These are phyloP conservation scores for Xylariaceae sp. DNA, from an alignment of 2,329 filamentous ascomycete genomes.

Conservation along the genomic window DNA sequence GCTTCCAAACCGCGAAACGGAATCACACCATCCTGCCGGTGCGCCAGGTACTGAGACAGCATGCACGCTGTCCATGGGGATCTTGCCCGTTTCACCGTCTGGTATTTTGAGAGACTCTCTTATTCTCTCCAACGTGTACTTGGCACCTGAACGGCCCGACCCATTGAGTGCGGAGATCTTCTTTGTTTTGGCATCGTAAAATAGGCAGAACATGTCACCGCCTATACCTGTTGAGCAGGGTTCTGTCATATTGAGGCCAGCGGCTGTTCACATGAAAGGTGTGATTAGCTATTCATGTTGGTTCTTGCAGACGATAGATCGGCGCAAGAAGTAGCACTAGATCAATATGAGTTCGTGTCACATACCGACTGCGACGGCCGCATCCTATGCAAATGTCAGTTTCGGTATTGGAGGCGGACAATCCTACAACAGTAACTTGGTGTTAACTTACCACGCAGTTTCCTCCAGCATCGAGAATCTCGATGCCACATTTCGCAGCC, in stretches of 20 bases:
- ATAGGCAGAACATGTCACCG: constrained; percentile 95
- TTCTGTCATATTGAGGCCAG: constrained; percentile 89
- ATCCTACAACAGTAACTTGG: too few relatives aligned
- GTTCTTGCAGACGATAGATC: neutral
- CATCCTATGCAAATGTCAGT: constrained; percentile 59
- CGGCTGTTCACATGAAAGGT: constrained; percentile 52
- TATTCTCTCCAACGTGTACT: constrained; percentile 67
- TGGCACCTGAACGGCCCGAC: constrained; percentile 76
- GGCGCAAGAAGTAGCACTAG: neutral
- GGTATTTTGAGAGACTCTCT: constrained; percentile 66
- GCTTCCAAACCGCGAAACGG: constrained; percentile 83
- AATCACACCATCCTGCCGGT: constrained; percentile 89
- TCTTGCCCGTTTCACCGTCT: constrained; percentile 52
- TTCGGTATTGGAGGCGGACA: too few relatives aligned
- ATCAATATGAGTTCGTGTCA: constrained; percentile 10
- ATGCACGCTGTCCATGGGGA: constrained; percentile 75
- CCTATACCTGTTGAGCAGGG: constrained; percentile 92
- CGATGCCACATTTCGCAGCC: constrained; percentile 82
- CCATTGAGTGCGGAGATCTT: constrained; percentile 87
- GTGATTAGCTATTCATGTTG: constrained; percentile 1
- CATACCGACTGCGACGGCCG: constrained; percentile 86
- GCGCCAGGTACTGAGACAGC: constrained; percentile 87
- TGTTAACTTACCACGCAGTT: constrained; percentile 87
- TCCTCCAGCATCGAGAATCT: constrained; percentile 80
- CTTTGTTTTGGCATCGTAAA: constrained; percentile 79